phyloP scores from a whole-genome alignment of 1,284 basidiomycete genomes.

The Cryptococcus jaspeensis region DNA sequence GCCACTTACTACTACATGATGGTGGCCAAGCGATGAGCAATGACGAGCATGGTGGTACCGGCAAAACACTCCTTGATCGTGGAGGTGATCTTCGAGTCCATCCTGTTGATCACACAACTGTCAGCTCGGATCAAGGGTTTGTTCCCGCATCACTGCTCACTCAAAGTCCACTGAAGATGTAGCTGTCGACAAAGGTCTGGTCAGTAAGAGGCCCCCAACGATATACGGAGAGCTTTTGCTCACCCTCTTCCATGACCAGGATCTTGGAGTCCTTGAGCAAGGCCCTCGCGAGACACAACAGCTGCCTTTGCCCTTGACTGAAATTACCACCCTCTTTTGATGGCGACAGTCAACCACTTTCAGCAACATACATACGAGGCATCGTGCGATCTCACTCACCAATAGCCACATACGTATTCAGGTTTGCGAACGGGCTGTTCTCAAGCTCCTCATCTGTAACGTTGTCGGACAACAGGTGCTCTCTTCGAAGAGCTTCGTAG shows the following conservation, averaged over 20 bases:
- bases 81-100: conserved; percentile 70
- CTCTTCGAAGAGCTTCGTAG: conserved; percentile 59
- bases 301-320: conserved; percentile 73
- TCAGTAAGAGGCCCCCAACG: too few relatives aligned
- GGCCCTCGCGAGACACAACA: conserved; percentile 69
- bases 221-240: conserved; percentile 6
- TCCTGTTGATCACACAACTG: too few relatives aligned
- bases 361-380: too few relatives aligned
- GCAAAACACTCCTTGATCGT: conserved; percentile 72
- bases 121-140: too few relatives aligned
- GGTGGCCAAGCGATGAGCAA: conserved; percentile 68
- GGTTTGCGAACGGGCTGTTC: conserved; percentile 57
- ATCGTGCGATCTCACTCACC: too few relatives aligned
- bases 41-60: conserved; percentile 64
- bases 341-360: conserved; percentile 10
- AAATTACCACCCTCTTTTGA: conserved; percentile 67
- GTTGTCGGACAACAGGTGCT: conserved; percentile 53
- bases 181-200: too few relatives aligned
- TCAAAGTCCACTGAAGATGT: conserved; percentile 84
- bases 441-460: conserved; percentile 52
- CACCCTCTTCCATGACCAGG: conserved; percentile 62
- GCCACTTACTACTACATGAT: conserved; percentile 44
- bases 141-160: conserved; percentile 20
- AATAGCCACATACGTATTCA: conserved; percentile 52
- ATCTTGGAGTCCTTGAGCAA: conserved; percentile 68